Evolutionary conservation across 2,329 filamentous ascomycete species (phyloP), one percentile per base, ranked within the genome.

Genomic region (Dothiorella sarmentorum): DNA sequence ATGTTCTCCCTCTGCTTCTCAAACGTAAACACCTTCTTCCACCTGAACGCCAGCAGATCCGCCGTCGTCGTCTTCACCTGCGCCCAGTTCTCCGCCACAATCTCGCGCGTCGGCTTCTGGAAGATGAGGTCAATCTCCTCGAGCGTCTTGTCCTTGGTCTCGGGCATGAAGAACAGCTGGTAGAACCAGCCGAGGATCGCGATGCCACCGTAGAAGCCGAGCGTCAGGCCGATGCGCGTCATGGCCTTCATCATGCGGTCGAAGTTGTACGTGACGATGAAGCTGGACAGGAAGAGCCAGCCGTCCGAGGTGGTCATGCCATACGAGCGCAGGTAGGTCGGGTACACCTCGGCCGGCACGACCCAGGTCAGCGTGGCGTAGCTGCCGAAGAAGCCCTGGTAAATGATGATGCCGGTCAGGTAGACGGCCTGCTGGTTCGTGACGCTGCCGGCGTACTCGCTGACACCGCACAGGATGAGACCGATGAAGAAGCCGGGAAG

Each of bases 201-300:
- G 56, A 90, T 89, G 15, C 87, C 87, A 4, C 87, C 87, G 69
- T 89, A 90, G 73, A 90, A 90, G 2, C 87, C 87, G 0, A 90
- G 78, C 0, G 82, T 78, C 0, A 90, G 76, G 9, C 87, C 87
- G 1, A 85, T 88, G 31, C 74, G 77, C 7, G 79, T 82, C 81
- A 90, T 87, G n/a, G 83, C 81, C 0, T 80, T 69, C 70, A 87
- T 83, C 87, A 90, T 90, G 9, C 78, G 78, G 0, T 81, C 80
- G 73, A 90, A 90, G 78, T 89, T 89, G 78, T 89, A 90, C 9
- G 87, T 90, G 53, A 90, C 85, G 64, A 89, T 79, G 75, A 89
- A 90, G 2, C 85, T 87, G 55, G 82, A 84, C 20, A 90, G 78
- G 80, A 89, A 90, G 4, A 90, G 77, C 62, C 85, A 83, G 1